A percentile compares a stretch with the other conserved stretches of the same genome.
Conservation (phyloP, 2,329 filamentous ascomycete genomes). For the Mariannaea elegans region DNA sequence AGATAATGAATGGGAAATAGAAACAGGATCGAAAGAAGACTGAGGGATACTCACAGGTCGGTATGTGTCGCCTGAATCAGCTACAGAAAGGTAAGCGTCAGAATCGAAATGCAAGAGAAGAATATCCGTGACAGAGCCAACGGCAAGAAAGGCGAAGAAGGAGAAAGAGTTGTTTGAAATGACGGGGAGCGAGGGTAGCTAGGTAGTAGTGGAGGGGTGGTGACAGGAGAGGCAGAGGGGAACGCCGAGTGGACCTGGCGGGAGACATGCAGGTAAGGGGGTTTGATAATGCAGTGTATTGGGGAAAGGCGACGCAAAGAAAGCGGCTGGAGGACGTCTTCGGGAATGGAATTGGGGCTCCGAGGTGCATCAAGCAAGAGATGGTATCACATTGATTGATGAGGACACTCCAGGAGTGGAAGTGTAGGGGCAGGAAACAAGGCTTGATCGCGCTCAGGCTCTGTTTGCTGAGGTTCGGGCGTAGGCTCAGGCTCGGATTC, state of each 20-base stretch:
- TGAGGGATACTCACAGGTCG: constrained; percentile 61
- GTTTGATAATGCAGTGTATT: constrained; percentile 47
- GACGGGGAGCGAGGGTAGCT: constrained; percentile 44
- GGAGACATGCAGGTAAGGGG: constrained; percentile 57
- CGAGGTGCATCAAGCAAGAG: constrained; percentile 46
- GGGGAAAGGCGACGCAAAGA: constrained; percentile 44
- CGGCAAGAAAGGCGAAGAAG: constrained; percentile 36
- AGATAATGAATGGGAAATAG: constrained; percentile 13
- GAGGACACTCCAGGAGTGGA: constrained; percentile 44
- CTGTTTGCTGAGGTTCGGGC: constrained; percentile 16
- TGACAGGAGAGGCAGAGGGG: constrained; percentile 44
- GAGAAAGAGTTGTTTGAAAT: constrained; percentile 44
- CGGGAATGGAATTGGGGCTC: constrained; percentile 43
- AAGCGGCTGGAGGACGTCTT: constrained; percentile 40
- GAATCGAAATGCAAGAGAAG: constrained; percentile 36
- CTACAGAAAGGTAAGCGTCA: constrained; percentile 56
- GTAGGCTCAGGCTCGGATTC: constrained; percentile 23
- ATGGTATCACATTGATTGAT: constrained; percentile 49
- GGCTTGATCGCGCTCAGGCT: constrained; percentile 3
- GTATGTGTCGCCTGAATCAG: constrained; percentile 69
- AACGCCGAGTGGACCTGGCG: constrained; percentile 55
- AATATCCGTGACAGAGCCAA: constrained; percentile 37
- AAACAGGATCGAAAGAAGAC: constrained; percentile 23
- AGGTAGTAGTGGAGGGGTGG: constrained; percentile 48
- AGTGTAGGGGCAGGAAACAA: constrained; percentile 16